Conservation (phyloP, 371 early-diverging fungal species). For the Blakeslea trispora region DNA sequence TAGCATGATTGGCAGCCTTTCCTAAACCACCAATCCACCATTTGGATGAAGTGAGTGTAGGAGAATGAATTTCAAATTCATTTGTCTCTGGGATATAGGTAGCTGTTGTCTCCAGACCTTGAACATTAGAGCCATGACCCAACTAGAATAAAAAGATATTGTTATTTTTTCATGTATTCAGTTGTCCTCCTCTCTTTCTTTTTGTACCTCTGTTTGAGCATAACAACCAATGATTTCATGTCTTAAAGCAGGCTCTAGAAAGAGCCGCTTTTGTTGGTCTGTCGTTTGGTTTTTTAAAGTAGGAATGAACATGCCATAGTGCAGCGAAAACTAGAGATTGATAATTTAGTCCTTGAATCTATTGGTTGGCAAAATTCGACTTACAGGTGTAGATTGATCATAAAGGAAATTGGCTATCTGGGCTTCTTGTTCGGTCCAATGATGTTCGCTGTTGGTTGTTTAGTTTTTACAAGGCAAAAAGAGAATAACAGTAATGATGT, state of each 20-base stretch:
- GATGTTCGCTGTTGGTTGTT: slow-evolving; percentile 35
- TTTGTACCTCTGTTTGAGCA: slow-evolving; percentile 74
- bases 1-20: slow-evolving; percentile 74
- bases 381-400: slow-evolving; percentile 49
- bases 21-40: slow-evolving; percentile 91
- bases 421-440: slow-evolving; percentile 40
- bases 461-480: not conserved
- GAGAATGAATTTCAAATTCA: slow-evolving; percentile 85
- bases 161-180: too few relatives aligned
- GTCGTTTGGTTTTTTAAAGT: slow-evolving; percentile 75
- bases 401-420: slow-evolving; percentile 43
- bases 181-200: not conserved
- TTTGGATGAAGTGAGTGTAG: slow-evolving; percentile 76
- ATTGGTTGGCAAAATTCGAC: slow-evolving; percentile 10
- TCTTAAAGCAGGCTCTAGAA: slow-evolving; percentile 70
- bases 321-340: slow-evolving; percentile 40
- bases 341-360: not conserved
- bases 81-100: slow-evolving; percentile 80
- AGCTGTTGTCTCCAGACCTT: slow-evolving; percentile 87
- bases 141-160: slow-evolving; percentile 34
- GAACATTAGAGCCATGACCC: slow-evolving; percentile 82
- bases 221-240: slow-evolving; percentile 85
- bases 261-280: slow-evolving; percentile 76
- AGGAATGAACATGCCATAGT: slow-evolving; percentile 78
- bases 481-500: slow-evolving; percentile 13